Base-by-base conservation (phyloP, 768 basidiomycete genomes). In the Daedaleopsis sinensis region DNA sequence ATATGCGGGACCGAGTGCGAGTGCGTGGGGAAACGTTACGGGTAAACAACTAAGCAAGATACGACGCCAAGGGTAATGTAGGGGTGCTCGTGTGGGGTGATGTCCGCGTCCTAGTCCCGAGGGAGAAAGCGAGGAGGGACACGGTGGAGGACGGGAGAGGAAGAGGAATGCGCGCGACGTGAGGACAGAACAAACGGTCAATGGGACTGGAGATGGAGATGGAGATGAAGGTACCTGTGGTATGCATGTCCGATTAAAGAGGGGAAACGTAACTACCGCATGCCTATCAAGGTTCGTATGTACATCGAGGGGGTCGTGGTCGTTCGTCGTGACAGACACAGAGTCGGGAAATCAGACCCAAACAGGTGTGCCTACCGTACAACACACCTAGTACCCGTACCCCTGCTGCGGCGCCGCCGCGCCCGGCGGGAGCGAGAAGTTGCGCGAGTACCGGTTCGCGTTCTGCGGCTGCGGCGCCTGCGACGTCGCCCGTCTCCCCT, bases 381-480 rank as follows among this genome's bases (percentile, higher is more conserved):
- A n/a, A n/a, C n/a, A n/a, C n/a, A n/a, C n/a, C n/a, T n/a, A 58
- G 43, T 62, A 64, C 13, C 67, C 71, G 50, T 61, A 62, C n/a
- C 68, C 67, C 23, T 66, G 55, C 21, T 63, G 69, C 6, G 72
- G 71, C 1, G 88, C 77, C 32, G 90, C 90, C 27, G 91, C 91
- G 47, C 91, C 91, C 5, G 91, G 89, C 2, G 91, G 91, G 12
- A 91, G 80, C 44, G 70, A 74, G 36, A 79, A 78, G 23, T 85
- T 84, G 38, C 91, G 82, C 56, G 90, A 92, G 73, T 90, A 93
- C 27, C 91, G 80, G 71, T 90, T 89, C 74, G 84, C 84, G 70
- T 90, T 89, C 75, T 84, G 84, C 58, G 67, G 63, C n/a, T 80
- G 78, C 3, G 82, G 80, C 23, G 77, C 75, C 67, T 89, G 87